phyloP scores from a whole-genome alignment of 352 stramenopile species.

The Globisporangium perplexum region DNA sequence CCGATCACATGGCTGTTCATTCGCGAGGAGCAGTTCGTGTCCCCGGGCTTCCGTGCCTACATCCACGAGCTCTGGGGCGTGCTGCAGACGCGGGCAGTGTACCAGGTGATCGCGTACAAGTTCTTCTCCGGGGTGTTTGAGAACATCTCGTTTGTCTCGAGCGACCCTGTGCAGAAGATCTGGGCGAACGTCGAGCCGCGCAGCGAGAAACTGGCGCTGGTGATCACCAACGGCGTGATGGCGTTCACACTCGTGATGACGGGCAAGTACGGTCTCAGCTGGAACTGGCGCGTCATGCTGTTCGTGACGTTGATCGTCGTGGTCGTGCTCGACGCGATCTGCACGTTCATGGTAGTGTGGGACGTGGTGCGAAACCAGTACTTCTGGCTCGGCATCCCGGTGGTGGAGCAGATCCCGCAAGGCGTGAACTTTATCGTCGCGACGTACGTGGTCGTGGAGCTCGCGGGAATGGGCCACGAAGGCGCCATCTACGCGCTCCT shows the following conservation, averaged over 20 bases:
- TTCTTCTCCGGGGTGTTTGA: slow-evolving; percentile 43
- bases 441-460: slow-evolving; percentile 53
- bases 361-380: slow-evolving; percentile 51
- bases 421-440: slow-evolving; percentile 45
- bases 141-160: slow-evolving; percentile 27
- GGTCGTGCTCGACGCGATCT: slow-evolving; percentile 30
- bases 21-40: slow-evolving; percentile 21
- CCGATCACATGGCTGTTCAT: slow-evolving; percentile 23
- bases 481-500: slow-evolving; percentile 47
- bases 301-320: slow-evolving; percentile 28
- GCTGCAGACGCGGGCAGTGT: slow-evolving; percentile 37
- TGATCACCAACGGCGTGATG: slow-evolving; percentile 23
- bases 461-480: slow-evolving; percentile 51
- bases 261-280: slow-evolving; percentile 36
- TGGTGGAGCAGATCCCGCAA: slow-evolving; percentile 41
- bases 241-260: slow-evolving; percentile 28
- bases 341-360: slow-evolving; percentile 35
- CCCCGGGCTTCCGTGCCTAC: slow-evolving; percentile 13
- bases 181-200: slow-evolving; percentile 29
- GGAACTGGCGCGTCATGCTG: slow-evolving; percentile 43
- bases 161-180: slow-evolving; percentile 26
- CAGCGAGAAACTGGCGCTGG: slow-evolving; percentile 22
- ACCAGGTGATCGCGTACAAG: slow-evolving; percentile 46
- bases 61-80: slow-evolving; percentile 27
- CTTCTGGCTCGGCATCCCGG: slow-evolving; percentile 53